Conservation (phyloP, 805 yeast species). For the Candida patagonica region DNA sequence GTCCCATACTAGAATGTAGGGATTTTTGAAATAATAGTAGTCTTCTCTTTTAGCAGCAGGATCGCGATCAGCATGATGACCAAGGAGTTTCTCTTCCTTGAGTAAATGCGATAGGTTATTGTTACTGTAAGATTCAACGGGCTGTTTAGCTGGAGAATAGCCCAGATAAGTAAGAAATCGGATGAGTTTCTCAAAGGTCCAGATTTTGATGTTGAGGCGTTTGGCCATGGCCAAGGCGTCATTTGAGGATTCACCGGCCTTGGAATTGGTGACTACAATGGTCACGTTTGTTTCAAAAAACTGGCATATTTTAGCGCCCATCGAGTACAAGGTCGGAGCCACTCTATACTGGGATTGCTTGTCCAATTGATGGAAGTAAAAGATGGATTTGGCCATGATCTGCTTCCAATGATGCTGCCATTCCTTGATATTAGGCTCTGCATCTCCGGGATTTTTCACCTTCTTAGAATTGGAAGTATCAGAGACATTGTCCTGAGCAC, state of each 20-base stretch:
- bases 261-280: constrained; percentile 66
- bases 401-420: constrained; percentile 63
- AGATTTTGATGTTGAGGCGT: constrained; percentile 60
- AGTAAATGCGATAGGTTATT: constrained; percentile 51
- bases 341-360: constrained; percentile 20
- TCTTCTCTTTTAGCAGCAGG: constrained; percentile 80
- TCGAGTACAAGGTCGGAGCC: constrained; percentile 18
- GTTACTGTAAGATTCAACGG: constrained; percentile 1
- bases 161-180: constrained; percentile 55
- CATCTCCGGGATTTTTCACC: not conserved
- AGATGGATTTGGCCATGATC: constrained; percentile 48
- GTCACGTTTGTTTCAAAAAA: constrained; percentile 59
- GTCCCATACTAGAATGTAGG: constrained; percentile 74
- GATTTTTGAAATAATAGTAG: constrained; percentile 66
- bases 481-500: not conserved
- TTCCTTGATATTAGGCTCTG: constrained; percentile 7
- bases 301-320: constrained; percentile 39
- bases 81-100: constrained; percentile 75
- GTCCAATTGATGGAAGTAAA: constrained; percentile 50
- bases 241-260: constrained; percentile 27
- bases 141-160: constrained; percentile 5
- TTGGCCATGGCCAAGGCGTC: constrained; percentile 64
- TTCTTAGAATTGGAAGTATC: not conserved
- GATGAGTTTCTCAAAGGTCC: constrained; percentile 80
- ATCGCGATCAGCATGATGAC: constrained; percentile 84